Base-by-base conservation (phyloP, 176 grass and related monocot genomes). In the Aegilops speltoides region DNA sequence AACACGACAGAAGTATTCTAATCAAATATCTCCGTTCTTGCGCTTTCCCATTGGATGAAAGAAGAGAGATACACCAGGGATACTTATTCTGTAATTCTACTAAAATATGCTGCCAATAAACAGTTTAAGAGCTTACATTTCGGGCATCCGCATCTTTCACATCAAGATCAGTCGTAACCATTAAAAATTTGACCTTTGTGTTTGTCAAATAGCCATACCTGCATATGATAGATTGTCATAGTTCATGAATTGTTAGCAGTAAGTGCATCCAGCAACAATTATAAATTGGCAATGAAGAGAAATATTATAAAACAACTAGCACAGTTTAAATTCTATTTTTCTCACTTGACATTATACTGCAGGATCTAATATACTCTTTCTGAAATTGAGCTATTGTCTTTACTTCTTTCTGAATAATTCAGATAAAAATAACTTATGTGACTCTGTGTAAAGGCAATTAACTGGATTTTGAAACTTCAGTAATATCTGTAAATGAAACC, bases 181-280 rank as follows among this genome's bases (percentile, higher is more conserved):
- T 97, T 52, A 99, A 90, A 85, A 99, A 90, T 72, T 99, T 99
- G 85, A 93, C 97, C 89, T 99, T 99, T 8, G 90, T 99, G 79
- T 97, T 99, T 72, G 97, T 97, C 81, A 99, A 91, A 91, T 99
- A 96, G 31, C 94, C 97, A 76, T 94, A 99, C 56, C 94, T 99
- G 79, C 56, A 92, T 43, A 91, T 19, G 66, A 80, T 34, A 41
- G 38, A 89, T 59, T 46, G 28, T 43, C 57, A 62, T 50, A 66
- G 26, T 43, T 28, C 26, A 76, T 76, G 26, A 12, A 48, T 64
- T 82, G 29, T 20, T 62, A 73, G 10, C 5, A 73, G 22, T 8
- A 64, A 16, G 14, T 82, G 82, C 50, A 25, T 81, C 68, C 37
- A 68, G 61, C 22, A 81, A 31, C 2, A 91, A 40, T 56, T 22